phyloP scores from a whole-genome alignment of 352 stramenopile genomes.

The Phytophthora tubulina region DNA sequence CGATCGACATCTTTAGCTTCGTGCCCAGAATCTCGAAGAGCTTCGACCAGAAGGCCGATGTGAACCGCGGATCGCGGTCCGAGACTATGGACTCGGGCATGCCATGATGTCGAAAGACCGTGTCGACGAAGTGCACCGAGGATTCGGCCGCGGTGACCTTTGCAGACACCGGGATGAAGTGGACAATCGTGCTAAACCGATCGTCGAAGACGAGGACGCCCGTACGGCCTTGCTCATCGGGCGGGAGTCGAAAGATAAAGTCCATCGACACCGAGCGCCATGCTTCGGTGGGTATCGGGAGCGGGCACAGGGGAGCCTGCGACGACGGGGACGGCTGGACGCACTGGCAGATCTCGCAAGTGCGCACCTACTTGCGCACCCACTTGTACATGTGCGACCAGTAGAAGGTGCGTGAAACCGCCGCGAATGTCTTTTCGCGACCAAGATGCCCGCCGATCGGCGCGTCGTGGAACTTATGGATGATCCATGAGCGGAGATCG shows the following conservation, averaged over 20 bases:
- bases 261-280: too few relatives aligned
- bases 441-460: background rate
- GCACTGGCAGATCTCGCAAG: conserved; percentile 10
- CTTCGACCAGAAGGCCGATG: background rate
- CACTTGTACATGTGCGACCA: conserved; percentile 14
- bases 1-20: background rate
- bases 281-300: too few relatives aligned
- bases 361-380: conserved; percentile 1
- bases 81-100: background rate
- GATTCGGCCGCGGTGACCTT: background rate
- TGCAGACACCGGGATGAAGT: too few relatives aligned
- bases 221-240: background rate
- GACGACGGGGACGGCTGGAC: background rate
- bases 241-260: too few relatives aligned
- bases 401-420: background rate
- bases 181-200: too few relatives aligned
- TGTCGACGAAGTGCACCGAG: too few relatives aligned
- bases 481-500: background rate
- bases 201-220: background rate
- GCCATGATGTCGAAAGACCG: too few relatives aligned
- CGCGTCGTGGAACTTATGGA: background rate
- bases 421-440: conserved; percentile 8
- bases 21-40: background rate
- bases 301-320: too few relatives aligned
- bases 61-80: background rate